Conservation (phyloP, 2,329 filamentous ascomycete genomes). For the Colletotrichum karsti region DNA sequence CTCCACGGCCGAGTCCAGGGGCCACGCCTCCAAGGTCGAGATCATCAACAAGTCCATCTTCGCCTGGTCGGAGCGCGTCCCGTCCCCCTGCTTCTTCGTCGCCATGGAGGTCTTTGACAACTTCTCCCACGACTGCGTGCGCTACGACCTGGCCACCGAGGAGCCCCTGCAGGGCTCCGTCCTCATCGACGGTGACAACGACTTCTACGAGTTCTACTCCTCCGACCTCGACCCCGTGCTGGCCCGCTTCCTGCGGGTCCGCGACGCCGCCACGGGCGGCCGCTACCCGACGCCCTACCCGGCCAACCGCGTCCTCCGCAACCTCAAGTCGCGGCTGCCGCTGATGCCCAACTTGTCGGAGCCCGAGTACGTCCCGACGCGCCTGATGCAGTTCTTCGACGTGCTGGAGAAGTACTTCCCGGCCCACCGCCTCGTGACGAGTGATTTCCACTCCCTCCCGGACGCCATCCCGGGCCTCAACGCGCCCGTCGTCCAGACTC, state of each 20-base stretch:
- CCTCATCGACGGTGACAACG: constrained; percentile 83
- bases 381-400: constrained; percentile 96
- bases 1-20: constrained; percentile 71
- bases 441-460: constrained; percentile 89
- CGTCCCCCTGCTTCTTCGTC: constrained; percentile 95
- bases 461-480: constrained; percentile 87
- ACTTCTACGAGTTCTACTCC: constrained; percentile 95
- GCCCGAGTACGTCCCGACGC: constrained; percentile 93
- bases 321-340: constrained; percentile 70
- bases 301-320: constrained; percentile 63
- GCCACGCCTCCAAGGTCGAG: constrained; percentile 86
- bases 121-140: constrained; percentile 93
- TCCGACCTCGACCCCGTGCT: constrained; percentile 83
- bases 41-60: constrained; percentile 97
- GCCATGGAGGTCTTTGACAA: constrained; percentile 99
- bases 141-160: constrained; percentile 86
- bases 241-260: constrained; percentile 83
- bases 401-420: constrained; percentile 90
- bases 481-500: constrained; percentile 94
- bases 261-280: constrained; percentile 76
- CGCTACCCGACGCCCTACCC: constrained; percentile 71
- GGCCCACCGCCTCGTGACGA: constrained; percentile 85
- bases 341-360: constrained; percentile 79
- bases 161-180: constrained; percentile 88
- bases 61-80: constrained; percentile 89